Evolutionary conservation across 2,329 filamentous ascomycete species (phyloP), one percentile per base, ranked within the genome.

Genomic region (Penicillium palitans): DNA sequence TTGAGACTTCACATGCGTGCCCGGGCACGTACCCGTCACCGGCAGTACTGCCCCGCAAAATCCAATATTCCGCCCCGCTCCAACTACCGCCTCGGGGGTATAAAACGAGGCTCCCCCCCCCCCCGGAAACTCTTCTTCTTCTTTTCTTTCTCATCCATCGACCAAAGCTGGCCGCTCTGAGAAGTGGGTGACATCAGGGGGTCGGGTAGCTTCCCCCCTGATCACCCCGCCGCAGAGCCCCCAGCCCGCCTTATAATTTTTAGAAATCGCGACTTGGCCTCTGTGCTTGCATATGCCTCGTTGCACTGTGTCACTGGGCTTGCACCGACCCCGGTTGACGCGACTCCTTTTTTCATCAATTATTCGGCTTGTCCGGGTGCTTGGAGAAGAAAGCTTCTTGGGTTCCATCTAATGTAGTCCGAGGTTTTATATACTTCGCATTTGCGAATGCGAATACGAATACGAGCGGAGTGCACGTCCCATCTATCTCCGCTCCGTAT

Each of bases 271-370:
- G 77, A 73, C 70, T 66, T 70, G 75, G 70, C 82, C 86, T 84
- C 87, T 89, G 85, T 81, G 86, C 87, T 90, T 89, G 87, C 86
- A 78, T 81, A 88, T 82, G 82, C 74, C 74, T 72, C 68, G 71
- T 73, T 72, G 75, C 85, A 89, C 83, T 76, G 87, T 90, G 86
- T 89, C 86, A 84, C 82, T 80, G 81, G 86, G 86, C 84, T 87
- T 83, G 85, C 87, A 90, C 87, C 90, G 82, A 79, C 81, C 84
- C 85, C 80, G 80, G 83, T 83, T 74, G 85, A 88, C 80, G 87
- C 87, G 83, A 89, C 69, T 6, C 17, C 31, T 75, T 27, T 45
- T 76, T 84, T 84, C 84, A 83, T 86, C 84, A 77, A 79, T 68
- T 62, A 68, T 71, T 67, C 77, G 79, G 83, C 79, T 79, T 75